Evolutionary conservation across 768 basidiomycete species (phyloP).

Genomic region (Rhodocollybia butyracea): DNA sequence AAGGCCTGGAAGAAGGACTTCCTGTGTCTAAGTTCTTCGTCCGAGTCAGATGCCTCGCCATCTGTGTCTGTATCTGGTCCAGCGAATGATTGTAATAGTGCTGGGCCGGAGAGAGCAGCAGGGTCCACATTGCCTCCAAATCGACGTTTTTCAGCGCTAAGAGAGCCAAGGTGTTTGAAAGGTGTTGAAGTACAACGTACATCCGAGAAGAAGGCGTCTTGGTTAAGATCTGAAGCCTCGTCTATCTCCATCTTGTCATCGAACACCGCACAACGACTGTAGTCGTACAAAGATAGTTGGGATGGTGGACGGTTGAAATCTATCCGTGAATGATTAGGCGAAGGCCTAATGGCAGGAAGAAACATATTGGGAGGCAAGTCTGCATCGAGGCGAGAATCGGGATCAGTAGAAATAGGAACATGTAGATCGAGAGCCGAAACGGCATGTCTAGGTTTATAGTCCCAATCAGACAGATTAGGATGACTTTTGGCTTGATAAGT

Average conservation of each 20-base stretch:
- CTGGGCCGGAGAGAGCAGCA: neutral
- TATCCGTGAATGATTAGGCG: slow-evolving; percentile 12
- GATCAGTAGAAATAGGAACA: slow-evolving; percentile 4
- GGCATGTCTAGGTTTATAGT: neutral
- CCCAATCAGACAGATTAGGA: slow-evolving; percentile 10
- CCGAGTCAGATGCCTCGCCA: slow-evolving; percentile 4
- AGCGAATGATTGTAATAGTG: neutral
- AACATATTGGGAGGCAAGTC: neutral
- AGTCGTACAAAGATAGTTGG: slow-evolving; percentile 20
- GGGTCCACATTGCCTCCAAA: slow-evolving; percentile 1
- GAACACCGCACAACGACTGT: slow-evolving; percentile 11
- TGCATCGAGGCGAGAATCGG: slow-evolving; percentile 4
- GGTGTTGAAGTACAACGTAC: slow-evolving; percentile 10
- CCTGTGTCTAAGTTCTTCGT: neutral
- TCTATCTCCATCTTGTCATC: slow-evolving; percentile 13
- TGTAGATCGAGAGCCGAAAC: neutral
- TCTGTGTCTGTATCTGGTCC: slow-evolving; percentile 6
- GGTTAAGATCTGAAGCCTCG: neutral
- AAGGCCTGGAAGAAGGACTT: neutral
- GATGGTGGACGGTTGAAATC: slow-evolving; percentile 22
- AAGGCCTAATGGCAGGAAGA: slow-evolving; percentile 8
- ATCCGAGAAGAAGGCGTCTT: slow-evolving; percentile 6
- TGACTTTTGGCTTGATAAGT: slow-evolving; percentile 11
- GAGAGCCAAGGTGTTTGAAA: slow-evolving; percentile 6
- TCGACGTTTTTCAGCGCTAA: neutral